Percentiles rank a stretch among this genome's conserved stretches.
Conservation (phyloP, 1,284 basidiomycete species). For the Cutaneotrichosporon spelunceum region DNA sequence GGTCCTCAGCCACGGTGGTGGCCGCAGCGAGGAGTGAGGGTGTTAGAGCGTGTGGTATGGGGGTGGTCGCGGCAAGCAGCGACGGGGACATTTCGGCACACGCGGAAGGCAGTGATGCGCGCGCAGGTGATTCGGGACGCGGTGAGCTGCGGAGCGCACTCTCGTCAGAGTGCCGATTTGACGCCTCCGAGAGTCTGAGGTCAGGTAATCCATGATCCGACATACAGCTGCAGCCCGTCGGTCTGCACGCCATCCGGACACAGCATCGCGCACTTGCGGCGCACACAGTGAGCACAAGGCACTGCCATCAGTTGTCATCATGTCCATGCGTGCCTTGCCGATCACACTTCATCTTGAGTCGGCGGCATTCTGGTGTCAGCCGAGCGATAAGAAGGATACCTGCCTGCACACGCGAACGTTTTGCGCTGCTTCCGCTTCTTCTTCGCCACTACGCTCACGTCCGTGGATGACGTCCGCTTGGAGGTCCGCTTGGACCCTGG, state of each 20-base stretch:
- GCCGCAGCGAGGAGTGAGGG: too few relatives aligned
- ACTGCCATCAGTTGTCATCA: background rate
- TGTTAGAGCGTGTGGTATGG: too few relatives aligned
- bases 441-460: background rate
- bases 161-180: background rate
- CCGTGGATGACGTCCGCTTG: background rate
- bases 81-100: background rate
- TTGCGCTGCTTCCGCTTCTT: constrained; percentile 4
- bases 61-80: background rate
- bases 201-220: background rate
- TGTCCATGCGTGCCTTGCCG: background rate
- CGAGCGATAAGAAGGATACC: background rate
- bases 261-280: background rate
- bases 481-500: background rate
- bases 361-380: background rate
- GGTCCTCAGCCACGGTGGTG: background rate
- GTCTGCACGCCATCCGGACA: background rate
- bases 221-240: background rate
- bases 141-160: background rate
- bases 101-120: background rate
- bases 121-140: background rate
- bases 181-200: background rate
- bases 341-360: constrained; percentile 9
- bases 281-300: background rate
- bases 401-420: background rate